Percentiles rank a stretch among this genome's conserved stretches.
Conservation (phyloP, 257 asterid species). For the Perilla frutescens region DNA sequence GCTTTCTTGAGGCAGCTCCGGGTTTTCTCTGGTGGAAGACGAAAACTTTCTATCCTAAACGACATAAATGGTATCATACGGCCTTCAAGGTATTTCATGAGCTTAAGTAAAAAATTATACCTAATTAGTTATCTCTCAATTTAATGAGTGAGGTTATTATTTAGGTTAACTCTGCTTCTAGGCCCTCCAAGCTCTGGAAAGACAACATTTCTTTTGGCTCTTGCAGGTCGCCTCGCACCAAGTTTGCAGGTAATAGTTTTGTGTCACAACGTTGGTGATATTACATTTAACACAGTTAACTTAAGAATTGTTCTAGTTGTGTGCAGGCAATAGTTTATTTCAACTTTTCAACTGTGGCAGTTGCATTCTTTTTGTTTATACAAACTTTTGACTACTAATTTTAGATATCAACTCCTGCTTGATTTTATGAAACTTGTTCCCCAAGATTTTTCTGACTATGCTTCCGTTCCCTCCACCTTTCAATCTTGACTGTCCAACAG, state of each 20-base stretch:
- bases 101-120: slow-evolving; percentile 17
- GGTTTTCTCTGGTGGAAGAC: slow-evolving; percentile 60
- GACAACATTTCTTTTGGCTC: slow-evolving; percentile 87
- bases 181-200: slow-evolving; percentile 92
- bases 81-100: slow-evolving; percentile 59
- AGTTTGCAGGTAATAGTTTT: slow-evolving; percentile 55
- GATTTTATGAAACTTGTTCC: not conserved
- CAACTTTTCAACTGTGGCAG: not conserved
- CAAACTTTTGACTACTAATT: not conserved
- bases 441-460: not conserved
- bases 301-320: not conserved
- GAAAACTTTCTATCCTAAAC: slow-evolving; percentile 56
- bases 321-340: not conserved
- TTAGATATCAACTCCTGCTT: not conserved
- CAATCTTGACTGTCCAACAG: too few species aligned
- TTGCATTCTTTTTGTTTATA: not conserved
- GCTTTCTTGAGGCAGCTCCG: slow-evolving; percentile 63
- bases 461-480: too few species aligned
- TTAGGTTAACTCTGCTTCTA: slow-evolving; percentile 75
- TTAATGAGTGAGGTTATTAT: slow-evolving; percentile 35
- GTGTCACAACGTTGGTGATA: not conserved
- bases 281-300: slow-evolving; percentile 10
- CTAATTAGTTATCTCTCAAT: not conserved
- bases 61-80: slow-evolving; percentile 63
- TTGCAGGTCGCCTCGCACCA: slow-evolving; percentile 71